phyloP scores from a whole-genome alignment of 345 rosid species.

The Populus alba region DNA sequence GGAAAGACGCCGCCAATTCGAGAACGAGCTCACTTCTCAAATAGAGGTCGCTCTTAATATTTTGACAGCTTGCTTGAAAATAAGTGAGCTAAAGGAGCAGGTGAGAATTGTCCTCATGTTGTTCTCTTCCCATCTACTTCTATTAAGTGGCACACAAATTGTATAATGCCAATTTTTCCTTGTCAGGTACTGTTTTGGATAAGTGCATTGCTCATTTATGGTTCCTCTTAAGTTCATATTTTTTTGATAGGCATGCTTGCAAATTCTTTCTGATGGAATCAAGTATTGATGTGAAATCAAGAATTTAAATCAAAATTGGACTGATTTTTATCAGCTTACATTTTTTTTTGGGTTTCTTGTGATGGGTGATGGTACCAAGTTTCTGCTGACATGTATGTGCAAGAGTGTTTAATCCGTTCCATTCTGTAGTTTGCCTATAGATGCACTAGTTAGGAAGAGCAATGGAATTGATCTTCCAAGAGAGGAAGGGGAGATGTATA shows the following conservation, averaged over 20 bases:
- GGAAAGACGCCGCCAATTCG: constrained; percentile 91
- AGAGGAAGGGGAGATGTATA: not conserved
- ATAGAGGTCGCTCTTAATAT: constrained; percentile 77
- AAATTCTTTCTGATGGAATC: constrained; percentile 1
- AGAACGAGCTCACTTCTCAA: constrained; percentile 82
- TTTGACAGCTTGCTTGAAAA: constrained; percentile 73
- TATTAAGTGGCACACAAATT: not conserved
- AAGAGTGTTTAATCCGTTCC: not conserved
- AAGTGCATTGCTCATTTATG: not conserved
- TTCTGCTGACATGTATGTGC: not conserved
- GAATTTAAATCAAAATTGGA: not conserved
- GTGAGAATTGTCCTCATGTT: constrained; percentile 36
- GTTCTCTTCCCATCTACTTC: not conserved
- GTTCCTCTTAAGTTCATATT: not conserved
- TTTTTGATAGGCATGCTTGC: not conserved
- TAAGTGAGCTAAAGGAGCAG: constrained; percentile 88
- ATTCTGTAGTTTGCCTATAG: not conserved
- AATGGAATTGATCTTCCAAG: not conserved
- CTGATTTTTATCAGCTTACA: not conserved
- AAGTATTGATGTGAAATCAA: constrained; percentile 4
- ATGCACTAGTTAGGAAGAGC: not conserved
- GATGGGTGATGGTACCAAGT: not conserved
- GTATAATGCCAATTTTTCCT: not conserved
- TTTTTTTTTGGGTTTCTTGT: not conserved
- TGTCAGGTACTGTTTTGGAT: not conserved